Evolutionary conservation across 257 asterid species (phyloP).

Genomic region (Phtheirospermum japonicum): DNA sequence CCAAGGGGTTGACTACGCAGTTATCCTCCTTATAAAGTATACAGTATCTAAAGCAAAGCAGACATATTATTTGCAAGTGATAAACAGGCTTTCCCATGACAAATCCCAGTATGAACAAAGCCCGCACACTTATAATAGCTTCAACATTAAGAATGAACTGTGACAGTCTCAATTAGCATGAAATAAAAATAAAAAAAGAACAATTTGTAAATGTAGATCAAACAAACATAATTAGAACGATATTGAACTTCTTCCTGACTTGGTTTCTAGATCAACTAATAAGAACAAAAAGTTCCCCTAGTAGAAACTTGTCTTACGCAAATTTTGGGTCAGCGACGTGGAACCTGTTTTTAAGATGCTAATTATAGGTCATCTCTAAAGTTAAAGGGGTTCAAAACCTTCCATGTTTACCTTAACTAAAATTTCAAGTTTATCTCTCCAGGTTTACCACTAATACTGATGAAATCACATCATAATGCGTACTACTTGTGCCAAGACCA

Average conservation of each 20-base stretch:
- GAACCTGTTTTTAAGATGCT: not conserved
- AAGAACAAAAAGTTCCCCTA: not conserved
- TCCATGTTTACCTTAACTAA: not conserved
- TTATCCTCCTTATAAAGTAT: not conserved
- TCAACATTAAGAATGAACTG: not conserved
- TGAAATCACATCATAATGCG: not conserved
- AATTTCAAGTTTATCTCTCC: conserved; percentile 2
- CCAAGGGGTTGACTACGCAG: not conserved
- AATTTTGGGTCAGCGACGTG: conserved; percentile 9
- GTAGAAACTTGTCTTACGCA: not conserved
- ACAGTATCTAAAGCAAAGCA: not conserved
- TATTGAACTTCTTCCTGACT: not conserved
- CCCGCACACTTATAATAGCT: not conserved
- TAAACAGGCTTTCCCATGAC: conserved; percentile 3
- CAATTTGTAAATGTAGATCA: not conserved
- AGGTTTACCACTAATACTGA: not conserved
- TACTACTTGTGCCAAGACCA: conserved; percentile 1
- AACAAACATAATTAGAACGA: not conserved
- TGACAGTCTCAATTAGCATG: not conserved
- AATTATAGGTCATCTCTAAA: not conserved
- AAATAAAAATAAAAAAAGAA: not conserved
- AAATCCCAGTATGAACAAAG: not conserved
- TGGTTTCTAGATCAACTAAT: conserved; percentile 4
- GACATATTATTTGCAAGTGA: conserved; percentile 5
- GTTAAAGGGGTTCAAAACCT: not conserved